Percentiles rank a stretch among this genome's conserved stretches.
phyloP scores from a whole-genome alignment of 306 rosid genomes.

The Cicer bijugum region DNA sequence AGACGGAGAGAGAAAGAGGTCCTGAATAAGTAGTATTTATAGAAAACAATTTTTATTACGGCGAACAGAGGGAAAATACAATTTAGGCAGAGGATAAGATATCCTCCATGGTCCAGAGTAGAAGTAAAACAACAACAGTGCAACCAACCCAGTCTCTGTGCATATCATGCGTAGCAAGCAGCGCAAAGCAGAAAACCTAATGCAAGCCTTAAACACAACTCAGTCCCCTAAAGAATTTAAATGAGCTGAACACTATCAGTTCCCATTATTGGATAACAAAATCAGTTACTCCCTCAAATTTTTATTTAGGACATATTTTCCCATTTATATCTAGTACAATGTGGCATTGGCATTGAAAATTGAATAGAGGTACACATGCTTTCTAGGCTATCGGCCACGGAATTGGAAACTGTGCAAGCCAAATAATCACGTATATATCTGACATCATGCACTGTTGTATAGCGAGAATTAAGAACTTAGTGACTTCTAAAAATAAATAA shows the following conservation, averaged over 20 bases:
- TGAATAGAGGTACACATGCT: neutral
- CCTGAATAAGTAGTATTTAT: neutral
- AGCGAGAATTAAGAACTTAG: neutral
- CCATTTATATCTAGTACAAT: neutral
- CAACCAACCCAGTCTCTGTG: constrained; percentile 5
- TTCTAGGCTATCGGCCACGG: constrained; percentile 14
- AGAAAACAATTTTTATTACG: neutral
- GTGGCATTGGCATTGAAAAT: constrained; percentile 22
- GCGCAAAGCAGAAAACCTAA: neutral
- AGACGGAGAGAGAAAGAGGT: neutral
- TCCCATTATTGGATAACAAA: constrained; percentile 22
- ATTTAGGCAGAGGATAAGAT: constrained; percentile 1
- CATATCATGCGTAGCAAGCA: neutral
- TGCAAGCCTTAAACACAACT: constrained; percentile 8
- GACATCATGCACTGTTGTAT: neutral
- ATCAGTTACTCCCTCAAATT: neutral
- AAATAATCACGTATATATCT: constrained; percentile 1
- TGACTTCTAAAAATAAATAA: neutral
- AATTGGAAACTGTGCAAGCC: constrained; percentile 4
- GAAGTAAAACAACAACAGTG: constrained; percentile 17
- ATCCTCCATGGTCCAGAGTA: constrained; percentile 23
- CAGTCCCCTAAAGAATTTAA: constrained; percentile 14
- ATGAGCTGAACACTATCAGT: constrained; percentile 4
- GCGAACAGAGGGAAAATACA: neutral
- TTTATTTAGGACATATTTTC: neutral